These are phyloP conservation scores for Tricholoma sp. DNA, from an alignment of 768 basidiomycete genomes.

Conservation along the genomic window DNA sequence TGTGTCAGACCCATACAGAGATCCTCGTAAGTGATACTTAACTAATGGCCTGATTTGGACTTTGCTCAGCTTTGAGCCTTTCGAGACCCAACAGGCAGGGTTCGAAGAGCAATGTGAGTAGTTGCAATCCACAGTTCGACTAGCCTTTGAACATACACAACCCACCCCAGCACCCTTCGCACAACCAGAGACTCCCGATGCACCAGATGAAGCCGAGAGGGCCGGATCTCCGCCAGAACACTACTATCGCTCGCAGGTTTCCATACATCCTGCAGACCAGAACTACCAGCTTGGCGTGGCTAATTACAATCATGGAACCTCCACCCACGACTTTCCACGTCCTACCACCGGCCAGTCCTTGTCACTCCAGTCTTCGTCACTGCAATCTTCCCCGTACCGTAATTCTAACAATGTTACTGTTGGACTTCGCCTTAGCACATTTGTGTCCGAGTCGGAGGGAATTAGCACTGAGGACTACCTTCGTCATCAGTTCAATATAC, in stretches of 20 bases:
- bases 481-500: constrained; percentile 35
- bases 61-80: no score
- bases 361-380: no score
- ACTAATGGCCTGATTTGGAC: no score
- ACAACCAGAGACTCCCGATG: no score
- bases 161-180: no score
- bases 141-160: no score
- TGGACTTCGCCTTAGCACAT: background rate
- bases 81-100: no score
- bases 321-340: background rate
- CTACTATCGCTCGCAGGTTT: background rate
- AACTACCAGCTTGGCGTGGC: background rate
- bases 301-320: background rate
- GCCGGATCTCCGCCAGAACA: background rate
- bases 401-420: background rate
- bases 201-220: no score
- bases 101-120: no score
- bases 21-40: no score
- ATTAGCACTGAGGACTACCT: constrained; percentile 39
- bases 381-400: background rate
- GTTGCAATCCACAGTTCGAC: no score
- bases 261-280: background rate
- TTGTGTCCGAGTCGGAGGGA: background rate
- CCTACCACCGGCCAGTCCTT: background rate
- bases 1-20: no score